Percentiles rank a stretch among this genome's conserved stretches.
phyloP scores from a whole-genome alignment of 129 eudicot genomes.

The Helianthus annuus region HanXRQr2.0-SUNRISE NC_035434.2:122883377-122883876 shows the following conservation, averaged over 20 bases:
- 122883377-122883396: slow-evolving; percentile 36
- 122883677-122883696: slow-evolving; percentile 32
- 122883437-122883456: slow-evolving; percentile 54
- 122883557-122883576: slow-evolving; percentile 46
- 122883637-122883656: slow-evolving; percentile 49
- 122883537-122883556: slow-evolving; percentile 50
- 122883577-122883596: slow-evolving; percentile 48
- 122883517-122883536: slow-evolving; percentile 46
- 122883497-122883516: slow-evolving; percentile 62
- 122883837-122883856: neutral
- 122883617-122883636: slow-evolving; percentile 46
- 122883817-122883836: slow-evolving; percentile 3
- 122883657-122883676: slow-evolving; percentile 41
- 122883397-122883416: slow-evolving; percentile 54
- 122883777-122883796: too few species aligned
- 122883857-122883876: neutral
- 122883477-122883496: slow-evolving; percentile 50
- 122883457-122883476: slow-evolving; percentile 51
- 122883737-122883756: too few species aligned
- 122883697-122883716: slow-evolving; percentile 54
- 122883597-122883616: slow-evolving; percentile 59
- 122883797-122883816: too few species aligned
- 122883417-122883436: slow-evolving; percentile 47
- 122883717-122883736: slow-evolving; percentile 49
- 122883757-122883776: too few species aligned